A percentile compares a stretch with the other conserved stretches of the same genome.
phyloP scores from a whole-genome alignment of 1,284 basidiomycete genomes.

The Trichosporon faecale region DNA sequence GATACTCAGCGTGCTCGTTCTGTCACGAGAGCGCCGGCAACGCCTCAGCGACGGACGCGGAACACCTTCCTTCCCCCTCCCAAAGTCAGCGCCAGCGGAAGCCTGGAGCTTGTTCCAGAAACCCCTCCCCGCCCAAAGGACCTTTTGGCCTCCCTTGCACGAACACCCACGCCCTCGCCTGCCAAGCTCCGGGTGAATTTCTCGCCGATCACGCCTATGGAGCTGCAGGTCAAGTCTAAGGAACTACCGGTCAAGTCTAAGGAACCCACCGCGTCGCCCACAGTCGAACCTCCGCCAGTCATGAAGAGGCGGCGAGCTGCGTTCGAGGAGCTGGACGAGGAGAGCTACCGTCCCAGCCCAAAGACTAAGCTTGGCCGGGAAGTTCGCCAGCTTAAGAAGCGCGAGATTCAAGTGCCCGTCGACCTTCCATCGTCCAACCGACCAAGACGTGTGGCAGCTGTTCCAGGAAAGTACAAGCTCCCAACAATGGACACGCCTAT shows the following conservation, averaged over 20 bases:
- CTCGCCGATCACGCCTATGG: neutral
- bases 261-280: neutral
- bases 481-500: conserved; percentile 26
- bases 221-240: neutral
- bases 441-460: neutral
- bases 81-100: neutral
- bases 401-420: neutral
- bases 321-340: conserved; percentile 13
- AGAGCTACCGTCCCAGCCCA: conserved; percentile 19
- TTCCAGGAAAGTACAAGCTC: conserved; percentile 25
- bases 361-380: neutral
- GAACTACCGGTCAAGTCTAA: neutral
- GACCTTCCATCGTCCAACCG: neutral
- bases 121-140: neutral
- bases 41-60: neutral
- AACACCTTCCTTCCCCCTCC: neutral
- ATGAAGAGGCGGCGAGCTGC: neutral
- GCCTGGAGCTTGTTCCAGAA: neutral
- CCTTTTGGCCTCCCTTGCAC: neutral
- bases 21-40: neutral
- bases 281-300: neutral
- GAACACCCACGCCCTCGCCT: neutral
- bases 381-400: neutral
- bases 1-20: neutral
- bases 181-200: neutral